Percentiles rank a stretch among this genome's conserved stretches.
Evolutionary conservation across 768 basidiomycete species (phyloP).

Genomic region (Kwoniella mangroviensis): DNA sequence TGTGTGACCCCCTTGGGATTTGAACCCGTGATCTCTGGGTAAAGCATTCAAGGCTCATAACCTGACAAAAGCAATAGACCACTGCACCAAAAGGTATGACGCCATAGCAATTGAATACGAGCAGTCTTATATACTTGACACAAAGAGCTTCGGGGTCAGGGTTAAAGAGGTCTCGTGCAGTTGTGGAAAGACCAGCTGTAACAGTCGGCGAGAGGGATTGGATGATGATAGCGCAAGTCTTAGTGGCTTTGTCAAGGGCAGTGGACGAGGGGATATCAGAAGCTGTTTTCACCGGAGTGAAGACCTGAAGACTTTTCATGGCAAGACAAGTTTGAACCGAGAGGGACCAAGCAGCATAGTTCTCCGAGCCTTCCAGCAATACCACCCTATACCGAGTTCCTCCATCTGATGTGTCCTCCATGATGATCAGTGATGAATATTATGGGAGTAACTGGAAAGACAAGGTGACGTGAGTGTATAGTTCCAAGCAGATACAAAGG

Average conservation of each 20-base stretch:
- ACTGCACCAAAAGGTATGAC: too few species aligned
- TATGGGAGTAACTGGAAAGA: too few species aligned
- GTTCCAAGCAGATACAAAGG: too few species aligned
- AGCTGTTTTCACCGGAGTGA: neutral
- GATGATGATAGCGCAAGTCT: neutral
- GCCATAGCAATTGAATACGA: conserved; percentile 18
- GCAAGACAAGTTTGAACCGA: neutral
- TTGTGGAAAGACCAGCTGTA: neutral
- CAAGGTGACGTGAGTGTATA: too few species aligned
- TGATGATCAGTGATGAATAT: neutral
- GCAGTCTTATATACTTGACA: too few species aligned
- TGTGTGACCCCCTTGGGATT: too few species aligned
- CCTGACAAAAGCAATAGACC: too few species aligned
- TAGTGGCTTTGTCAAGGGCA: neutral
- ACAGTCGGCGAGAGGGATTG: neutral
- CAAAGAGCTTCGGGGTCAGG: neutral
- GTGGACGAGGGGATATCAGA: neutral
- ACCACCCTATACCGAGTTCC: neutral
- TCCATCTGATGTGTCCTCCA: neutral
- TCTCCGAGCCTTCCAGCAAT: neutral
- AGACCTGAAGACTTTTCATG: neutral
- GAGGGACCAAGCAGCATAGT: neutral
- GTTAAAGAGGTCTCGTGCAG: neutral
- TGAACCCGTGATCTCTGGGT: too few species aligned
- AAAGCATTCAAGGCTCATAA: too few species aligned